Evolutionary conservation across 2,329 filamentous ascomycete species (phyloP).

Genomic region (Diaporthe batatas): DNA sequence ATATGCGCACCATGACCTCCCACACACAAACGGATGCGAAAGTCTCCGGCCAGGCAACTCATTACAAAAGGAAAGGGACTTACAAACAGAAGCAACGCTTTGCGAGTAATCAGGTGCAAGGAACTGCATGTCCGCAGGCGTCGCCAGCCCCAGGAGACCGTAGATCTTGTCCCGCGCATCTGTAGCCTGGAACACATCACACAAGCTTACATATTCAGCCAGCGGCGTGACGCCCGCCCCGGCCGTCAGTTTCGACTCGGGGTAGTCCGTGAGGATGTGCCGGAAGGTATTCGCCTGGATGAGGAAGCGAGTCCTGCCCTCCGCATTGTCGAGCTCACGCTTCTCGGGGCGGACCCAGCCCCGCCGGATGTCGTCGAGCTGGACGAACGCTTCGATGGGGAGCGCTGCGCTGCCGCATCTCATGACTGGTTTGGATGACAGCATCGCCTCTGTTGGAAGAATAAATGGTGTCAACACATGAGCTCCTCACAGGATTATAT

Average conservation of each 20-base stretch:
- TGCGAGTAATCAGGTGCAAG: constrained; percentile 30
- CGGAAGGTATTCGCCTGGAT: neutral
- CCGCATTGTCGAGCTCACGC: constrained; percentile 2
- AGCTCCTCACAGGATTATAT: neutral
- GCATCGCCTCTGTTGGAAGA: neutral
- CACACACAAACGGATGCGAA: neutral
- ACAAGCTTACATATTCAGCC: neutral
- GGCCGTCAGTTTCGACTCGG: neutral
- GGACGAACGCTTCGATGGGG: constrained; percentile 16
- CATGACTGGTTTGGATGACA: neutral
- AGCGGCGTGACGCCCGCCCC: neutral
- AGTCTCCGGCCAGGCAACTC: neutral
- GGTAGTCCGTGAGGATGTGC: constrained; percentile 3
- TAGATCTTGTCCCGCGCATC: constrained; percentile 18
- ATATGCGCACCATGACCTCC: too few species aligned
- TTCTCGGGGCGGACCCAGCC: constrained; percentile 15
- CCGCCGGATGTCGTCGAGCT: constrained; percentile 17
- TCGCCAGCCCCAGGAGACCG: constrained; percentile 18
- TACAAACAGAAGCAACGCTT: constrained; percentile 24
- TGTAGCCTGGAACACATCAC: constrained; percentile 1
- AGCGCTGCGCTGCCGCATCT: constrained; percentile 2
- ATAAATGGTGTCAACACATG: neutral
- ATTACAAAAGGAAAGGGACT: neutral
- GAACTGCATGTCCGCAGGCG: neutral
- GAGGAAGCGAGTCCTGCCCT: neutral